These are phyloP conservation scores for Termitomyces sp. DNA, from an alignment of 768 basidiomycete species.

Conservation along the genomic window DNA sequence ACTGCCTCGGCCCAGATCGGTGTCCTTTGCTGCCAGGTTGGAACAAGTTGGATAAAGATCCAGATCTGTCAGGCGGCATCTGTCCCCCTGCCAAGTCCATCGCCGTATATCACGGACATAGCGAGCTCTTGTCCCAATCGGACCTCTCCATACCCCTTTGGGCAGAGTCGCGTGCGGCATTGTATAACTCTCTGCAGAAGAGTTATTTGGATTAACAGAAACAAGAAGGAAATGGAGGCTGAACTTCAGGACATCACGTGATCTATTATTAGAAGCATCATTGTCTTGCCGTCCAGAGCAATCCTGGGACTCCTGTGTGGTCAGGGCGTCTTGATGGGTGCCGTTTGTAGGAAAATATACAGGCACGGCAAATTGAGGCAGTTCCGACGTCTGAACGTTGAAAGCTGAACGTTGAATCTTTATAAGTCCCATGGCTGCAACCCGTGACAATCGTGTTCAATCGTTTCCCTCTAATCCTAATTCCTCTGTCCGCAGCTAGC, in stretches of 20 bases:
- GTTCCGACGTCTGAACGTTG: not conserved
- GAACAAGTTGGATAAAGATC: too few relatives aligned
- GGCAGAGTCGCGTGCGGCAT: not conserved
- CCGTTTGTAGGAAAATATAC: not conserved
- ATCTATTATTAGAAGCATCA: not conserved
- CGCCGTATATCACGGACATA: too few relatives aligned
- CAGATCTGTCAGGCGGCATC: too few relatives aligned
- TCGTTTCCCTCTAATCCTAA: not conserved
- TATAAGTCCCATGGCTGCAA: not conserved
- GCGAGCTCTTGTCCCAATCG: too few relatives aligned
- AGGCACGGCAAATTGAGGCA: not conserved
- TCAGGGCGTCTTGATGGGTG: not conserved
- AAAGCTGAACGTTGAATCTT: not conserved
- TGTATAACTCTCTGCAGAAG: too few relatives aligned
- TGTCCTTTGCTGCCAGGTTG: not conserved
- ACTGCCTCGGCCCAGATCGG: too few relatives aligned
- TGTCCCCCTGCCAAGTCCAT: too few relatives aligned
- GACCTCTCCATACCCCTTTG: too few relatives aligned
- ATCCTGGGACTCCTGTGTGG: too few relatives aligned
- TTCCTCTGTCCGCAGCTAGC: not conserved
- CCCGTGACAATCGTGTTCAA: not conserved
- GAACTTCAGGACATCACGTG: too few relatives aligned
- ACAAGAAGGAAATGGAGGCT: too few relatives aligned
- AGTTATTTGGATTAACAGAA: too few relatives aligned
- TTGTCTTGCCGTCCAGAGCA: not conserved